These are phyloP conservation scores for Blepharisma stoltei DNA, from an alignment of 73 alveolate genomes.

Conservation along the genomic window DNA sequence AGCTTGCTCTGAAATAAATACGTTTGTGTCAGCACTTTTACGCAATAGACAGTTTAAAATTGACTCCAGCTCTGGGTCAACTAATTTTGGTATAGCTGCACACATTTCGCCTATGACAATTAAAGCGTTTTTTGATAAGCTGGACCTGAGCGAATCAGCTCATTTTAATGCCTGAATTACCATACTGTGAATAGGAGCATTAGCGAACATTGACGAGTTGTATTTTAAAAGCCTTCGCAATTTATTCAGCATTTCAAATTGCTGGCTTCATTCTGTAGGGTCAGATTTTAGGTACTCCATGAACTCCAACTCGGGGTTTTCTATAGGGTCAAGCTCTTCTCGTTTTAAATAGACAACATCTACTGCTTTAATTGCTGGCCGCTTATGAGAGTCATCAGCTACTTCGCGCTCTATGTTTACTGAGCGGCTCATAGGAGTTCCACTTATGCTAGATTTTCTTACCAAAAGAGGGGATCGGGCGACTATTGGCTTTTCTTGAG, in stretches of 20 bases:
- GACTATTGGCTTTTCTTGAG: background rate
- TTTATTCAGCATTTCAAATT: conserved; percentile 10
- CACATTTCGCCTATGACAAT: conserved; percentile 44
- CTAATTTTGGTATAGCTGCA: conserved; percentile 29
- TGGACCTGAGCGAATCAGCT: conserved; percentile 43
- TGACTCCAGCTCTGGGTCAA: conserved; percentile 38
- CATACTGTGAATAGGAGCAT: conserved; percentile 8
- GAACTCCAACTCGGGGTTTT: conserved; percentile 2
- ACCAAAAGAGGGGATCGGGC: too few relatives aligned
- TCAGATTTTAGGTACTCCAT: background rate
- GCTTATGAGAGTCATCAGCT: background rate
- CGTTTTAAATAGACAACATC: background rate
- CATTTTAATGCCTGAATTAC: conserved; percentile 30
- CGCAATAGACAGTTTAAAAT: conserved; percentile 33
- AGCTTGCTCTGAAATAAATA: conserved; percentile 46
- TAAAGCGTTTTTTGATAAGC: conserved; percentile 36
- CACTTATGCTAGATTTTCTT: background rate
- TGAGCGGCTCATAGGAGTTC: too few relatives aligned
- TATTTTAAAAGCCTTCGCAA: conserved; percentile 11
- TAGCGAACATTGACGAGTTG: background rate
- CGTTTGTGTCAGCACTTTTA: conserved; percentile 39
- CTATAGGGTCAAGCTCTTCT: conserved; percentile 22
- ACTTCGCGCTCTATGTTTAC: background rate
- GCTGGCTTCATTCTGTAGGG: conserved; percentile 8
- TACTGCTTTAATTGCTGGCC: conserved; percentile 1